A percentile compares a stretch with the other conserved stretches of the same genome.
These are phyloP conservation scores for Coprinopsis cinerea DNA, from an alignment of 768 basidiomycete genomes.

Conservation along the genomic window DNA sequence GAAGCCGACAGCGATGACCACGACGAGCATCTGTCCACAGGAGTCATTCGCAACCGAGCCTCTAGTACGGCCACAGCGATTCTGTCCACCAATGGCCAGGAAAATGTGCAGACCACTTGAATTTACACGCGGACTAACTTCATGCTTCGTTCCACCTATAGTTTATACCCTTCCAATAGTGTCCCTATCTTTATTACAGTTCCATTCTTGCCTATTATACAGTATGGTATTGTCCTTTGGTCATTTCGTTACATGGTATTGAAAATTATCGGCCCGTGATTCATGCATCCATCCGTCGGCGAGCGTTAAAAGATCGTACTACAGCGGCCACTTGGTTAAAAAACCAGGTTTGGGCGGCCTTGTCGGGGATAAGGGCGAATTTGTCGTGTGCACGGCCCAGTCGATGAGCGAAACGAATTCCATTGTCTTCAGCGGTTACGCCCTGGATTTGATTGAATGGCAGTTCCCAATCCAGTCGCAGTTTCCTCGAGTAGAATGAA, in stretches of 20 bases:
- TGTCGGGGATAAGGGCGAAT: conserved; percentile 73
- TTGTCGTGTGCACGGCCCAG: conserved; percentile 68
- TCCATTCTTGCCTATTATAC: conserved; percentile 8
- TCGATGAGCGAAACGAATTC: conserved; percentile 84
- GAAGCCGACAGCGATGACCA: conserved; percentile 8
- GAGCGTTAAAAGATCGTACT: conserved; percentile 71
- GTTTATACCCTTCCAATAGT: neutral
- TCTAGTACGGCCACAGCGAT: conserved; percentile 49
- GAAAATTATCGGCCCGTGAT: neutral
- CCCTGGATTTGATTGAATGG: conserved; percentile 83
- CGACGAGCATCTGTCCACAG: neutral
- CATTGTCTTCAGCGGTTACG: conserved; percentile 84
- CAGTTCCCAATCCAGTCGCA: conserved; percentile 88
- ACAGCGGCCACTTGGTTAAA: conserved; percentile 71
- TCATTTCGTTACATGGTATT: neutral
- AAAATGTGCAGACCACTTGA: neutral
- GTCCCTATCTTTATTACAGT: neutral
- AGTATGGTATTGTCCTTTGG: neutral
- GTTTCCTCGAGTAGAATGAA: conserved; percentile 78
- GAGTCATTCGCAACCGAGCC: conserved; percentile 41
- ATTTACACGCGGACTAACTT: neutral
- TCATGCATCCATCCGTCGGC: conserved; percentile 60
- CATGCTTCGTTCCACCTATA: neutral
- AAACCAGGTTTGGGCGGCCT: conserved; percentile 73
- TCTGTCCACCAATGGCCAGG: neutral